Conservation (phyloP, 768 basidiomycete genomes). For the Amanita fuliginea region DNA sequence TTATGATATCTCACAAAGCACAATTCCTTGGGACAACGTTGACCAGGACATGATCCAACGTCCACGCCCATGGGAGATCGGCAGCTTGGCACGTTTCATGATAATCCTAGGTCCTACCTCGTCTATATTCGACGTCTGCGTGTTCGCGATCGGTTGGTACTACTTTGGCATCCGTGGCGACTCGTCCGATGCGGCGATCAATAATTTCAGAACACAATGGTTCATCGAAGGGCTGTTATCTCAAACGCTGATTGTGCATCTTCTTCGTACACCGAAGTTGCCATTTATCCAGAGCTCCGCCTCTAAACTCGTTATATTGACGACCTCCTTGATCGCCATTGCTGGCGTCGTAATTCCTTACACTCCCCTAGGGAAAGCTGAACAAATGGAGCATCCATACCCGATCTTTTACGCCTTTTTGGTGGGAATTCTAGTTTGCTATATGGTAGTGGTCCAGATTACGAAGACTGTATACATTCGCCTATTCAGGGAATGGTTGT, state of each 20-base stretch:
- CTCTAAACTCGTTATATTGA: neutral
- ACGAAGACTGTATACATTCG: neutral
- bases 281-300: constrained; percentile 1
- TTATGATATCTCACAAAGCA: constrained; percentile 25
- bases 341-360: neutral
- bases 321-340: neutral
- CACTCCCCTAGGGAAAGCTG: neutral
- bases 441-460: neutral
- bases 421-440: neutral
- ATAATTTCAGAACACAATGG: constrained; percentile 22
- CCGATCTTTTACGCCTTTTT: neutral
- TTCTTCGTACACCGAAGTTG: neutral
- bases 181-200: constrained; percentile 12
- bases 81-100: constrained; percentile 21
- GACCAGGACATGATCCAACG: constrained; percentile 22
- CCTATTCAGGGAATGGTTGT: neutral
- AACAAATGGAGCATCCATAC: neutral
- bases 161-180: constrained; percentile 17
- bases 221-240: constrained; percentile 24
- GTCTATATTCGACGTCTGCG: constrained; percentile 22
- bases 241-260: constrained; percentile 12
- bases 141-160: constrained; percentile 21
- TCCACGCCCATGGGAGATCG: constrained; percentile 21
- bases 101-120: constrained; percentile 23
- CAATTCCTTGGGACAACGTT: constrained; percentile 27